A percentile compares a stretch with the other conserved stretches of the same genome.
These are phyloP conservation scores for Lactifluus pinguis DNA, from an alignment of 768 basidiomycete genomes.

Conservation along the genomic window DNA sequence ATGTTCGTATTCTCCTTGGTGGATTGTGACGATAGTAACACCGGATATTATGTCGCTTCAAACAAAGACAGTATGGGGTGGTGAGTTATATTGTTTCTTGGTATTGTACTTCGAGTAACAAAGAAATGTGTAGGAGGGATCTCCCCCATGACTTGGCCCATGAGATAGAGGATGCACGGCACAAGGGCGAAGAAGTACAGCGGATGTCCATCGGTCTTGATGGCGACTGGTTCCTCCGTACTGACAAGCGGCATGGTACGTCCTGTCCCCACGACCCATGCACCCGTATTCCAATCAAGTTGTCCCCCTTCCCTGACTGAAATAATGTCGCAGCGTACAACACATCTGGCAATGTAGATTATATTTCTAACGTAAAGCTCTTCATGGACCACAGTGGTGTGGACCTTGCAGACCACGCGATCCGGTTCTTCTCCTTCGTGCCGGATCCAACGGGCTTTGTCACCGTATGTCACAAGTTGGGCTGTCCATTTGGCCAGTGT, in stretches of 20 bases:
- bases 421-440: slow-evolving; percentile 9
- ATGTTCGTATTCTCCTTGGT: slow-evolving; percentile 3
- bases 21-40: neutral
- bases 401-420: neutral
- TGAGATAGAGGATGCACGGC: neutral
- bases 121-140: neutral
- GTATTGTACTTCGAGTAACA: neutral
- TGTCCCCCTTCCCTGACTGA: neutral
- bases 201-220: slow-evolving; percentile 8
- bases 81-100: neutral
- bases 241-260: slow-evolving; percentile 5
- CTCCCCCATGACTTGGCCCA: slow-evolving; percentile 5
- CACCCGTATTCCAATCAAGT: neutral
- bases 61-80: neutral
- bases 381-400: slow-evolving; percentile 3
- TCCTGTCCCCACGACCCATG: neutral
- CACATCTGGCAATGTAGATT: neutral
- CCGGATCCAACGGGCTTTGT: slow-evolving; percentile 5
- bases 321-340: neutral
- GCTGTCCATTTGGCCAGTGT: neutral
- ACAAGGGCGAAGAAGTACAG: slow-evolving; percentile 2
- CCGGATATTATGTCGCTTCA: slow-evolving; percentile 5
- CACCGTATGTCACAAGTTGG: slow-evolving; percentile 1
- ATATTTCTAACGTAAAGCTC: slow-evolving; percentile 3
- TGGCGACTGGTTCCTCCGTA: slow-evolving; percentile 13